Percentiles rank a stretch among this genome's conserved stretches.
phyloP scores from a whole-genome alignment of 441 rosid species.

The Populus hybrid region DNA sequence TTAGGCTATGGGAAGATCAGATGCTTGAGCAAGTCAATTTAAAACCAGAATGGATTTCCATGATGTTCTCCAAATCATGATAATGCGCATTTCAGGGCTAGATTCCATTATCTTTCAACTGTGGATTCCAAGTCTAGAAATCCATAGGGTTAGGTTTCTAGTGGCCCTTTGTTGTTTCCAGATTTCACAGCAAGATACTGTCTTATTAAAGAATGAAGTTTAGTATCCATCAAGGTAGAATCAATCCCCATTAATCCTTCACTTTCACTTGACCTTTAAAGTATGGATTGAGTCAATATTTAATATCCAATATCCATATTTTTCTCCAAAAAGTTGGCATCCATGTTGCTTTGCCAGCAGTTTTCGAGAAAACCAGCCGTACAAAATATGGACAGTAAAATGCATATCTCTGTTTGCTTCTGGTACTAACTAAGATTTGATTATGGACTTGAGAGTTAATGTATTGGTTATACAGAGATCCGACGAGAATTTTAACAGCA shows the following conservation, averaged over 20 bases:
- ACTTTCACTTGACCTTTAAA: slow-evolving; percentile 23
- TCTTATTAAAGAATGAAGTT: slow-evolving; percentile 1
- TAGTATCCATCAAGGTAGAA: neutral
- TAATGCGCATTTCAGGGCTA: neutral
- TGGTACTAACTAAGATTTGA: neutral
- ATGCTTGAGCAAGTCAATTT: neutral
- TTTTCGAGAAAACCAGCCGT: neutral
- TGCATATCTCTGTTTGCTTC: neutral
- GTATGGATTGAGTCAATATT: slow-evolving; percentile 13
- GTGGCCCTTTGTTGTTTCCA: neutral
- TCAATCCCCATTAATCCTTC: slow-evolving; percentile 1
- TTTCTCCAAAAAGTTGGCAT: slow-evolving; percentile 2
- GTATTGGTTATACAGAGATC: neutral
- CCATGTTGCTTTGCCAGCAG: neutral
- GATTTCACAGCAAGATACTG: neutral
- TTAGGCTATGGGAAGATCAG: neutral
- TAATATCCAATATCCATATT: neutral
- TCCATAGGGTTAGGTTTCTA: no score
- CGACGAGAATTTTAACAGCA: neutral
- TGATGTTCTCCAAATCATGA: neutral
- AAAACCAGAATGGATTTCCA: neutral
- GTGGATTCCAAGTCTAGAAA: neutral
- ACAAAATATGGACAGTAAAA: neutral
- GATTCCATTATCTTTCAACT: neutral
- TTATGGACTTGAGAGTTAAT: neutral